phyloP scores from a whole-genome alignment of 139 green algal species.

The Cymbomonas tetramitiformis region DNA sequence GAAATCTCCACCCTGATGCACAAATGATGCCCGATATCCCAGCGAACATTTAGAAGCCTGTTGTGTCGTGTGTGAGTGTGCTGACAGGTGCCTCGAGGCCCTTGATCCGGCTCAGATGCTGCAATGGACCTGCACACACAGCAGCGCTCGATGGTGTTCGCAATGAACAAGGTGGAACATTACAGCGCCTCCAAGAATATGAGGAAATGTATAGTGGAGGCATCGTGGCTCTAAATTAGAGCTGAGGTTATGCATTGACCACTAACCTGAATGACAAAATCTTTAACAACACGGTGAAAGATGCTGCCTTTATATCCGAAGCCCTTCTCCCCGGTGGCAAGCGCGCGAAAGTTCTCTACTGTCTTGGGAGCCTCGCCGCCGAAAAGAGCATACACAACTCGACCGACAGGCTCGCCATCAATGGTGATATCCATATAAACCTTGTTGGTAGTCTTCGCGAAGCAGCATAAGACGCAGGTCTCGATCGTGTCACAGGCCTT shows the following conservation, averaged over 20 bases:
- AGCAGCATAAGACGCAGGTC: not conserved
- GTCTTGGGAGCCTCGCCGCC: slow-evolving; percentile 40
- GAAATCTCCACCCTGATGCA: slow-evolving; percentile 37
- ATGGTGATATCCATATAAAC: slow-evolving; percentile 44
- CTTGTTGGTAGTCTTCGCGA: slow-evolving; percentile 14
- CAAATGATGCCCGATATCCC: not conserved
- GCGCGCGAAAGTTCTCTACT: slow-evolving; percentile 34
- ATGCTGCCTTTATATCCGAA: slow-evolving; percentile 27
- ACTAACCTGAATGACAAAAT: slow-evolving; percentile 75
- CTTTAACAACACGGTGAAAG: slow-evolving; percentile 78
- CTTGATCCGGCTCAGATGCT: too few species aligned
- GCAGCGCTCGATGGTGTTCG: too few species aligned
- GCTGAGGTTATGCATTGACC: too few species aligned
- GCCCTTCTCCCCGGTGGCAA: slow-evolving; percentile 34
- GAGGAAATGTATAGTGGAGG: too few species aligned
- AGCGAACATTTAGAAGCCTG: too few species aligned
- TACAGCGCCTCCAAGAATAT: too few species aligned
- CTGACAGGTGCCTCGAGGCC: slow-evolving; percentile 30
- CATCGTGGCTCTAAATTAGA: too few species aligned
- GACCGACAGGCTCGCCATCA: slow-evolving; percentile 25
- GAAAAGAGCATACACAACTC: slow-evolving; percentile 40
- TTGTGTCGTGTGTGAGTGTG: slow-evolving; percentile 16
- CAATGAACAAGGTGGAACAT: too few species aligned
- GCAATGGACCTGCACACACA: too few species aligned
- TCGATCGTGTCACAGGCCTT: not conserved